Base-by-base conservation (phyloP, 768 basidiomycete genomes). In the Butyriboletus loyo region DNA sequence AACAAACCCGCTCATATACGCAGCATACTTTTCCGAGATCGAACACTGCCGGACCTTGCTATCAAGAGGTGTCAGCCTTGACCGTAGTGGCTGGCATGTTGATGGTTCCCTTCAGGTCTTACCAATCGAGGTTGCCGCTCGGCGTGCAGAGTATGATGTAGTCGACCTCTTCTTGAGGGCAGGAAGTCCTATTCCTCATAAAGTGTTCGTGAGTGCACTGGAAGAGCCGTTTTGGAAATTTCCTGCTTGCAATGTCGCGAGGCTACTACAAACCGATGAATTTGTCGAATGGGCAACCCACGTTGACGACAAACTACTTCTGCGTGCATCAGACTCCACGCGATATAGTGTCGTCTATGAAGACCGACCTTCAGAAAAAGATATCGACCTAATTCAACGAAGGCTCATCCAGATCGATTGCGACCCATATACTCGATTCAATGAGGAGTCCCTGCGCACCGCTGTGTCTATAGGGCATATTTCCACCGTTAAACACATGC, bases 1-100 rank as follows among this genome's bases (percentile, higher is more conserved):
- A n/a, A 61, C 55, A 2, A 55, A 43, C 5, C 53, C 58, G 0
- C 50, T 59, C 1, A 27, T 59, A 17, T 59, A 59, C 36, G 52
- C 52, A 9, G 32, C 52, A 5, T 41, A 49, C 7, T 45, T 46
- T 8, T 31, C 28, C 8, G 58, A 52, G 22, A 31, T 44, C 4
- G 35, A 54, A 1, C 57, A 59, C 21, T 47, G 50, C n/a, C 35
- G 21, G 6, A 49, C 27, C 6, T 21, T 53, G 3, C 39, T 53
- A 6, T 53, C 47, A 5, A 13, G n/a, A 1, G 21, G 27, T n/a
- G 15, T 25, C 17, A 22, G 30, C 1, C 36, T 11, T 10, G 24
- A 39, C 13, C 6, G 5, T 14, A 22, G 13, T 3, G 22, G 21
- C 10, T 21, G 21, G 10, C 0, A 7, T 39, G 21, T 24, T 8